Conservation (phyloP, 805 yeast genomes). For the Wickerhamiella azymoides region DNA sequence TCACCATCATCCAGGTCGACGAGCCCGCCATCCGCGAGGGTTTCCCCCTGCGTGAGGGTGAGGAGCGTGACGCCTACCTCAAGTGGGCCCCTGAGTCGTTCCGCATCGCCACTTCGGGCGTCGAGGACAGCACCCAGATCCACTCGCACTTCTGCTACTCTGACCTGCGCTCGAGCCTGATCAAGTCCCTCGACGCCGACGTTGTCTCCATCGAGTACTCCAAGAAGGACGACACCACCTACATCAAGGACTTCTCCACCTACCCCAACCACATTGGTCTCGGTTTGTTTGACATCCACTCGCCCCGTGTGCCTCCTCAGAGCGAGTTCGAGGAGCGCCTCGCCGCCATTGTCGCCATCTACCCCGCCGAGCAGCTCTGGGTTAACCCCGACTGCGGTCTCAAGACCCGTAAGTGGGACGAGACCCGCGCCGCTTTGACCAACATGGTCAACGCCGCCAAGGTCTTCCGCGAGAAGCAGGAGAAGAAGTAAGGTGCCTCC, state of each 20-base stretch:
- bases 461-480: constrained; percentile 57
- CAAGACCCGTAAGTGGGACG: constrained; percentile 99
- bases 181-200: constrained; percentile 98
- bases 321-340: constrained; percentile 92
- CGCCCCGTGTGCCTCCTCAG: constrained; percentile 98
- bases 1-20: constrained; percentile 95
- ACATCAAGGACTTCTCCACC: constrained; percentile 92
- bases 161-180: constrained; percentile 97
- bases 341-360: constrained; percentile 85
- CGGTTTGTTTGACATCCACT: constrained; percentile 97
- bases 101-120: constrained; percentile 99
- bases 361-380: constrained; percentile 98
- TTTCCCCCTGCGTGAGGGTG: constrained; percentile 96
- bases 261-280: constrained; percentile 99
- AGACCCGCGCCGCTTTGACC: constrained; percentile 85
- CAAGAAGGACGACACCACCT: constrained; percentile 98
- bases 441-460: constrained; percentile 99
- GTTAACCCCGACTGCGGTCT: constrained; percentile 99
- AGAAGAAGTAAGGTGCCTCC: constrained; percentile 4
- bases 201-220: constrained; percentile 99
- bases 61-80: constrained; percentile 91
- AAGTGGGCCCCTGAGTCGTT: constrained; percentile 99
- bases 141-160: constrained; percentile 99
- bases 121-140: constrained; percentile 85
- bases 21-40: constrained; percentile 99